Evolutionary conservation across 2,329 filamentous ascomycete species (phyloP).

Genomic region (Macrophomina tecta): DNA sequence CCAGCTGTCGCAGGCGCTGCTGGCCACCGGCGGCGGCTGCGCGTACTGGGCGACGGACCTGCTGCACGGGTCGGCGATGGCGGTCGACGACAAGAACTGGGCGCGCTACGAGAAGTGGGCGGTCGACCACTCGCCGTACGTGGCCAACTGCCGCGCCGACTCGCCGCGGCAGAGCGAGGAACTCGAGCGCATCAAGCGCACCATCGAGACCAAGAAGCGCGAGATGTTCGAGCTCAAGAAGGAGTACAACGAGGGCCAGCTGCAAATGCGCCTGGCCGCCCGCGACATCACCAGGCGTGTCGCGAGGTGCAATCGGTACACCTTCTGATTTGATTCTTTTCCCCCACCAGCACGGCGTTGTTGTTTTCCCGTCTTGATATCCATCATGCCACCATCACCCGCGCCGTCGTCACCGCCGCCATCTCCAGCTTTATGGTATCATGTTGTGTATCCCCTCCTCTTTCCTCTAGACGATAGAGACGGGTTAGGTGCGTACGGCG

Average conservation of each 20-base stretch:
- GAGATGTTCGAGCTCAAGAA: constrained; percentile 29
- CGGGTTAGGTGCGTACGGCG: neutral
- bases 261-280: constrained; percentile 28
- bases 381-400: neutral
- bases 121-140: constrained; percentile 28
- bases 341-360: neutral
- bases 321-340: constrained; percentile 6
- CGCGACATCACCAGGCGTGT: constrained; percentile 27
- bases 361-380: neutral
- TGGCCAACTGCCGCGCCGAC: constrained; percentile 28
- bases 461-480: neutral
- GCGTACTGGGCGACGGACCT: constrained; percentile 28
- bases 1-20: constrained; percentile 21
- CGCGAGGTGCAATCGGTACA: constrained; percentile 28
- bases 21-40: constrained; percentile 24
- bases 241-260: constrained; percentile 29
- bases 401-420: neutral
- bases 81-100: constrained; percentile 28
- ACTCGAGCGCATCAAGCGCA: constrained; percentile 29
- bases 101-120: constrained; percentile 29
- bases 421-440: neutral
- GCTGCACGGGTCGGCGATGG: constrained; percentile 25
- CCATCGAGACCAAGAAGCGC: constrained; percentile 29
- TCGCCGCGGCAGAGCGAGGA: constrained; percentile 24
- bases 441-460: neutral